Base-by-base conservation (phyloP, 2,329 filamentous ascomycete genomes). In the Colletotrichum liaoningense region DNA sequence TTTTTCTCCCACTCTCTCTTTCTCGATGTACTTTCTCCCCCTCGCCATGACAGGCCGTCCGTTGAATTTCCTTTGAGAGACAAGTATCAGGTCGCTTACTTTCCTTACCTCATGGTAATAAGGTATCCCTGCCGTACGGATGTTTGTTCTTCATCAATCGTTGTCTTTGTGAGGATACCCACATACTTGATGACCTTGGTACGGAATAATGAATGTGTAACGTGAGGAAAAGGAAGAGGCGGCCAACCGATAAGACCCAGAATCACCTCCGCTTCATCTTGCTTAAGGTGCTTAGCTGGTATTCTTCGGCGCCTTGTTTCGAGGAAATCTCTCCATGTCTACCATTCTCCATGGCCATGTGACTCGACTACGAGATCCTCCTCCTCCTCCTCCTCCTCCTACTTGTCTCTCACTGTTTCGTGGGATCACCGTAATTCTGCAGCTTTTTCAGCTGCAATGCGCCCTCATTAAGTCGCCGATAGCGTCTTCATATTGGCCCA, bases 291-390 rank as follows among this genome's bases (percentile, higher is more conserved):
- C 33, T 35, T 5, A 49, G 42, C 19, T n/a, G 42, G 19, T 11
- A 19, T 49, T 49, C 19, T 49, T 49, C 42, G 42, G 42, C 42
- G 42, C 42, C 42, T 22, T 49, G 19, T 22, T 49, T 49, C 42
- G 16, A n/a, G 42, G 42, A 49, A 22, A 49, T 49, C 42, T 49
- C 42, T 49, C 42, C 19, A 19, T 49, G 8, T 11, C 42, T 49
- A n/a, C 19, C 42, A 49, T 22, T 49, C 19, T 49, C 42, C 19
- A 55, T 55, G 22, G 11, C 52, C 52, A 71, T 71, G 63, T 71
- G 69, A 71, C 63, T 30, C 26, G 28, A 28, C 24, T 1, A 58
- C 22, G 52, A n/a, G 33, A 7, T 24, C n/a, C 33, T 63, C 33
- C 22, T 11, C 30, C 30, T 30, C 38, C 33, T 52, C 30, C 22